Evolutionary conservation across 1,284 basidiomycete genomes (phyloP).

Genomic region (Apiotrichum siamense): DNA sequence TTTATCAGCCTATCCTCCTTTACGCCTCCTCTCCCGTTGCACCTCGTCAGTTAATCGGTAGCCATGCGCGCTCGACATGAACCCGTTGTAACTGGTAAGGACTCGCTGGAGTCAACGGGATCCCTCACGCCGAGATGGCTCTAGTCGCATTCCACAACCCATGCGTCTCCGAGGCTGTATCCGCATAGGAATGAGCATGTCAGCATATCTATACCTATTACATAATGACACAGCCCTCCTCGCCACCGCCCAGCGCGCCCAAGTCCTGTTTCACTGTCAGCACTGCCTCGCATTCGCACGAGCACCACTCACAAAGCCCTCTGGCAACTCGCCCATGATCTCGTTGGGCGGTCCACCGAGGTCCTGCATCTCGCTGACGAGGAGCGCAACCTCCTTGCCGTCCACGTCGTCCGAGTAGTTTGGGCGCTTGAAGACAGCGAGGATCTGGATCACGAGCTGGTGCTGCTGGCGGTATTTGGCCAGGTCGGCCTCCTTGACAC

Average conservation of each 20-base stretch:
- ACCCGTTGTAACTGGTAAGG: no score
- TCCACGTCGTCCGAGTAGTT: slow-evolving; percentile 59
- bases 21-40: no score
- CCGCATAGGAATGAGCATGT: no score
- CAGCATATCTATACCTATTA: slow-evolving; percentile 5
- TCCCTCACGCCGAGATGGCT: no score
- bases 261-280: slow-evolving; percentile 33
- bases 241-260: slow-evolving; percentile 32
- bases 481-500: slow-evolving; percentile 59
- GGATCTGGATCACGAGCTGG: slow-evolving; percentile 58
- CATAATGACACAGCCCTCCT: slow-evolving; percentile 40
- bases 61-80: no score
- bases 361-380: slow-evolving; percentile 44
- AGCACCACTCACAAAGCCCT: slow-evolving; percentile 55
- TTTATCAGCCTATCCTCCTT: no score
- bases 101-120: no score
- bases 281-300: background rate
- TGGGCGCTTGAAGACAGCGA: slow-evolving; percentile 67
- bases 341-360: slow-evolving; percentile 82
- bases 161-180: no score
- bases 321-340: slow-evolving; percentile 85
- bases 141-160: no score
- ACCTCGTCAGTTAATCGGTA: no score
- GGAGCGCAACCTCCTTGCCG: slow-evolving; percentile 43
- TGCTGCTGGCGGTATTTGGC: slow-evolving; percentile 66